Conservation (phyloP, 1,139 yeast genomes). For the Yamadazyma taylorii region DNA sequence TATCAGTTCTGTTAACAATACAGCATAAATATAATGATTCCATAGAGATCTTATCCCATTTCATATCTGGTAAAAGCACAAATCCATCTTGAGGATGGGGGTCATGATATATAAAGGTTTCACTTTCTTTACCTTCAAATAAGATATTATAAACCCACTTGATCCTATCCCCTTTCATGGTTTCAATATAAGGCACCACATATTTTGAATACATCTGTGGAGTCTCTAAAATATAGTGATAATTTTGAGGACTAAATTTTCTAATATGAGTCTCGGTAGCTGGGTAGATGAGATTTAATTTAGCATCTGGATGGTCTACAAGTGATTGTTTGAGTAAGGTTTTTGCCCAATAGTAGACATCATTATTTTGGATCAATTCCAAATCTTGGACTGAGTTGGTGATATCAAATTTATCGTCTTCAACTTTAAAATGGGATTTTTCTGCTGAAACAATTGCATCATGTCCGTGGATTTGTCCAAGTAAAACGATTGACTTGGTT, state of each 20-base stretch:
- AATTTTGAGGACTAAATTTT: slow-evolving; percentile 61
- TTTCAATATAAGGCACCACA: slow-evolving; percentile 74
- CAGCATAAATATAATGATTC: slow-evolving; percentile 76
- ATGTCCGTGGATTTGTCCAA: slow-evolving; percentile 62
- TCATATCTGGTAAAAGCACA: slow-evolving; percentile 76
- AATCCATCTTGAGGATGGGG: slow-evolving; percentile 56
- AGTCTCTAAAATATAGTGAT: slow-evolving; percentile 72
- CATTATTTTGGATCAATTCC: slow-evolving; percentile 61
- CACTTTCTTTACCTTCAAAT: slow-evolving; percentile 81
- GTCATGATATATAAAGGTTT: slow-evolving; percentile 66
- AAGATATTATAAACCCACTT: slow-evolving; percentile 91
- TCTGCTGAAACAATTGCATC: slow-evolving; percentile 75
- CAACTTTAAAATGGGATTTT: slow-evolving; percentile 59
- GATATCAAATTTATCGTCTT: slow-evolving; percentile 20
- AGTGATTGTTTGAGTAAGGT: slow-evolving; percentile 51
- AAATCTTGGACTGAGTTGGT: slow-evolving; percentile 32
- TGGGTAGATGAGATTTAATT: slow-evolving; percentile 80
- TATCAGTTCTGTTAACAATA: slow-evolving; percentile 69
- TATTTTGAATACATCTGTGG: slow-evolving; percentile 64
- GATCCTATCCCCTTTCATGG: slow-evolving; percentile 74
- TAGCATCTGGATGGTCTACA: slow-evolving; percentile 56
- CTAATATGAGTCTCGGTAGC: slow-evolving; percentile 84
- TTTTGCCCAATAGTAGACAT: slow-evolving; percentile 81
- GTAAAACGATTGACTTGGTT: slow-evolving; percentile 58
- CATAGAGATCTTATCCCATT: slow-evolving; percentile 82